Evolutionary conservation across 495 filamentous ascomycete genomes (phyloP), one percentile per base, ranked within the genome.

Genomic region (Penicillium macrosclerotiorum): DNA sequence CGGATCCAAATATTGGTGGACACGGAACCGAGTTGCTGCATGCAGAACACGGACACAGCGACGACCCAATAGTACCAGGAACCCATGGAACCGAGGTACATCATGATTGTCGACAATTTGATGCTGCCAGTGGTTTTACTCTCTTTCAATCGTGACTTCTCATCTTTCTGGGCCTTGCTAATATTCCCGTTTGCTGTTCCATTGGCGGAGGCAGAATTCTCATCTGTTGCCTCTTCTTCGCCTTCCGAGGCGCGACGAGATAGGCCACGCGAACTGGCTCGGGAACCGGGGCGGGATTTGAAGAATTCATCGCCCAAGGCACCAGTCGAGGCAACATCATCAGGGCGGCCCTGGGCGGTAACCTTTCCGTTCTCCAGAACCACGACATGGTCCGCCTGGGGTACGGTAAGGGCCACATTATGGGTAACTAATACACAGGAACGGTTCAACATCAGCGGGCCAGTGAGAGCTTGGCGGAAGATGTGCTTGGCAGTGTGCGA

Each of bases 401-500:
- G 89, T 8, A 89, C 83, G 57, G 89, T 90, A 16, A 99, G 76
- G 4, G 85, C 78, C 27, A 91, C 78, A 55, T 96, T 99, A 68
- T 99, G 93, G 1, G 93, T 96, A n/a, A 99, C 92, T 34, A 99
- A 73, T 19, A 99, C 89, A 64, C 94, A 97, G 27, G 93, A 96
- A 29, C 93, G 80, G 48, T 79, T 74, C 35, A 80, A 63, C 93
- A 99, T 97, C 46, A 99, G 65, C 3, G 90, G 88, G 5, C 93
- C 93, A 50, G 85, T 84, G 49, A 99, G 83, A 42, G 90, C 91
- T 56, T 95, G 83, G 51, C 84, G 86, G 68, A 97, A 97, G 52
- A 99, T 96, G 82, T 95, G 96, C 68, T 96, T 95, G 8, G 90
- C 92, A 1, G 93, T 97, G 57, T 99, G 93, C 6, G 94, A 95